Percentiles rank a stretch among this genome's conserved stretches.
Conservation (phyloP, 2,329 filamentous ascomycete species). For the Trichoderma simmonsii region DNA sequence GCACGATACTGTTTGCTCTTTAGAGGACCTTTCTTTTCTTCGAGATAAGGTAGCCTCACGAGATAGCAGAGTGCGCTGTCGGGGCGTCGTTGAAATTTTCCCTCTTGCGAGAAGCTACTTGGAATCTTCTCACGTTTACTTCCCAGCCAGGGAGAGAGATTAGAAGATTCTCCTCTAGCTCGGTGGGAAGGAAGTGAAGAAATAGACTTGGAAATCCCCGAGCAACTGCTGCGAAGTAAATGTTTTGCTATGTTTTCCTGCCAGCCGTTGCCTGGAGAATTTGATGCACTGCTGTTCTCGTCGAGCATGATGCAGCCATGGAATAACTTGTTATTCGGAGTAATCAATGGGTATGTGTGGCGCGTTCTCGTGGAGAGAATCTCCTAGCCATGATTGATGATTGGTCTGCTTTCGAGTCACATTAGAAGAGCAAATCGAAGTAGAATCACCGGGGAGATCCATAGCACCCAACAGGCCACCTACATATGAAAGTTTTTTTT, state of each 20-base stretch:
- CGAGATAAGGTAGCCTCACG: not conserved
- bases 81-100: not conserved
- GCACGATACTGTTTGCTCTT: not conserved
- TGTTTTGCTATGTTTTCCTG: too few species aligned
- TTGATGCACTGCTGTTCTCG: too few species aligned
- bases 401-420: not conserved
- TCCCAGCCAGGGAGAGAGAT: too few species aligned
- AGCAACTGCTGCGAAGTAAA: not conserved
- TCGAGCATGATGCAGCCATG: too few species aligned
- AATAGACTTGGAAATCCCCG: not conserved
- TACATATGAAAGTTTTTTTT: not conserved
- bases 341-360: too few species aligned
- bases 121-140: too few species aligned
- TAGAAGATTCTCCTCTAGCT: too few species aligned
- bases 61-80: not conserved
- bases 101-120: not conserved
- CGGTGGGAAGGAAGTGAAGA: too few species aligned
- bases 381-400: too few species aligned
- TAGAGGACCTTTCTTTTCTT: not conserved
- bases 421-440: not conserved
- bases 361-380: too few species aligned
- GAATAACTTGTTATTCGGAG: too few species aligned
- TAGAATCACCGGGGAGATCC: not conserved
- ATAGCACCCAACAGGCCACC: not conserved
- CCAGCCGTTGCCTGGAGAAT: too few species aligned